These are phyloP conservation scores for Pythium vanterpoolii DNA, from an alignment of 352 stramenopile genomes.

Conservation along the genomic window DNA sequence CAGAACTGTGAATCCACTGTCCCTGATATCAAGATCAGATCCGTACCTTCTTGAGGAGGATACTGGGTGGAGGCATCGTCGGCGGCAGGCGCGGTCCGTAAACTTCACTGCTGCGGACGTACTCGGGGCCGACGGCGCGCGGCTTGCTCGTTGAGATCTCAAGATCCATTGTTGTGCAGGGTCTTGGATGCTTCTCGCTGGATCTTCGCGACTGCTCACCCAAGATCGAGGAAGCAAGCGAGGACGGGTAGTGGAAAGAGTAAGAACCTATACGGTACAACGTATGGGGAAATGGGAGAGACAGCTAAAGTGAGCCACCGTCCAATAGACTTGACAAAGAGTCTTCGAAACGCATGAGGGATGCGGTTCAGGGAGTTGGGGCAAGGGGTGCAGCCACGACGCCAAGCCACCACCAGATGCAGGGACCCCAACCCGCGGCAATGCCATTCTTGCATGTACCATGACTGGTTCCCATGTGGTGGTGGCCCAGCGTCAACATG, in stretches of 20 bases:
- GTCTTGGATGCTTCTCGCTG: slow-evolving; percentile 1
- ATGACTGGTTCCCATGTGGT: slow-evolving; percentile 1
- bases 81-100: slow-evolving; percentile 7
- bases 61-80: slow-evolving; percentile 8
- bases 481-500: slow-evolving; percentile 1
- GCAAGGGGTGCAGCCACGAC: slow-evolving; percentile 7
- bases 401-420: slow-evolving; percentile 14
- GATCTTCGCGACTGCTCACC: slow-evolving; percentile 26
- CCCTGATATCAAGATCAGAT: neutral
- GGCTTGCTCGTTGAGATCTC: slow-evolving; percentile 29
- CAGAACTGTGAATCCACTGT: neutral
- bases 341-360: slow-evolving; percentile 2
- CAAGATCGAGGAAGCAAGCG: slow-evolving; percentile 20
- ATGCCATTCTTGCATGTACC: neutral
- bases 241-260: neutral
- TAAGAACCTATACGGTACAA: slow-evolving; percentile 4
- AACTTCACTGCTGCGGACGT: slow-evolving; percentile 1
- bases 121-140: neutral
- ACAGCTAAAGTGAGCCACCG: slow-evolving; percentile 21
- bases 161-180: slow-evolving; percentile 20
- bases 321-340: neutral
- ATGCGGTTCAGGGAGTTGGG: neutral
- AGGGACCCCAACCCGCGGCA: slow-evolving; percentile 13
- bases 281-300: slow-evolving; percentile 9
- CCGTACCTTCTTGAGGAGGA: slow-evolving; percentile 25